Base-by-base conservation (phyloP, 495 filamentous ascomycete genomes). In the Aspergillus coremiiformis region DNA sequence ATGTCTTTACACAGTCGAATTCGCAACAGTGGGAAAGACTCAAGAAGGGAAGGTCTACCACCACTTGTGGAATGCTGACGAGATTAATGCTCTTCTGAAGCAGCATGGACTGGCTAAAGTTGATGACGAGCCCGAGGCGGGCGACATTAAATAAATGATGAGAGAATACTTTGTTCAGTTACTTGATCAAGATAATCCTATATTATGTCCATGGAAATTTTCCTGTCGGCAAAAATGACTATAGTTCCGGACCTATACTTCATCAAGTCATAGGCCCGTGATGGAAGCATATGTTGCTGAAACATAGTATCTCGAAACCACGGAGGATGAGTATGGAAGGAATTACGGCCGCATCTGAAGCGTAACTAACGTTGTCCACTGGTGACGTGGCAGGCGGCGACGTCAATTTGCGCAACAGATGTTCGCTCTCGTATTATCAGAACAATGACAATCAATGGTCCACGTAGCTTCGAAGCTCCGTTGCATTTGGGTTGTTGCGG, bases 21-120 rank as follows among this genome's bases (percentile, higher is more conserved):
- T 99, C 66, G 93, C 93, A 61, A 99, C 93, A 20, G 91, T 99
- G 55, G 93, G 93, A 55, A 89, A 89, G 78, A 96, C 91, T 64
- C 85, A 87, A 71, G 80, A 87, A 58, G 93, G 93, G 55, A 91
- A 92, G 76, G 86, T 97, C 62, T 97, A 96, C 78, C 93, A 99
- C 69, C 89, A 93, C 65, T 77, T 99, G 59, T 99, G 93, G 93
- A 89, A 78, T 62, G 94, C 90, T 39, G 92, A 97, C 57, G 93
- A 96, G 78, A 99, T 99, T 63, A 90, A 86, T 64, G 83, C 89
- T 37, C 78, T 99, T 65, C 74, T 99, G 61, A 92, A 87, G 75
- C 89, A 97, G 76, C 91, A 97, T 65, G 90, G 90, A 63, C 68
- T 99, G 67, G 94, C 90, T 50, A 96, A 95, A 79, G 79, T 84